These are phyloP conservation scores for Limnanthes douglasii DNA, from an alignment of 345 rosid genomes.

Conservation along the genomic window DNA sequence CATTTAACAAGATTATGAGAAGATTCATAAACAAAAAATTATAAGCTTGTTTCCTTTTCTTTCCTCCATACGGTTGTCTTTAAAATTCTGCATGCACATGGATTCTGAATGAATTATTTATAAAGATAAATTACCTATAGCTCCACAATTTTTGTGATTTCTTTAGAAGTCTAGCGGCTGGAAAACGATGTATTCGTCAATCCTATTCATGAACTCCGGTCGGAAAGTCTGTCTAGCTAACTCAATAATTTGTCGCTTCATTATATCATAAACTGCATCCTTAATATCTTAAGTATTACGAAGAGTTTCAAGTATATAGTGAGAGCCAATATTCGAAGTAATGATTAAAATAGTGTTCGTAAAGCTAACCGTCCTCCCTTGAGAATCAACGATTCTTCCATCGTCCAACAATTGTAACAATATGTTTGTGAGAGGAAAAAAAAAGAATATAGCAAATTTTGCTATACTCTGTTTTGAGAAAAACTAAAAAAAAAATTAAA, in stretches of 20 bases:
- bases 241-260: slow-evolving; percentile 74
- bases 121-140: slow-evolving; percentile 74
- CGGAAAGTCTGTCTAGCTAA: slow-evolving; percentile 82
- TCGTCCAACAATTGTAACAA: slow-evolving; percentile 79
- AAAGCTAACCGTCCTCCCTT: slow-evolving; percentile 84
- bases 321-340: slow-evolving; percentile 96
- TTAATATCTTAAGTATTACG: slow-evolving; percentile 43
- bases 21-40: no score
- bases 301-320: slow-evolving; percentile 70
- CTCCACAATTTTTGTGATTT: slow-evolving; percentile 70
- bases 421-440: no score
- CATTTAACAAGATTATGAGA: no score
- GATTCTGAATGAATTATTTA: no score
- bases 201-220: slow-evolving; percentile 84
- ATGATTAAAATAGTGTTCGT: slow-evolving; percentile 74
- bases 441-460: no score
- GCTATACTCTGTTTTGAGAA: no score
- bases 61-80: no score
- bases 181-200: slow-evolving; percentile 90
- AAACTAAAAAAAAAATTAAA: no score
- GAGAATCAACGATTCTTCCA: slow-evolving; percentile 93
- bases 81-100: no score
- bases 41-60: no score
- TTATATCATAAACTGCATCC: slow-evolving; percentile 65
- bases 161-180: slow-evolving; percentile 66